Conservation (phyloP, 2,329 filamentous ascomycete genomes). For the Pseudocercospora cruenta region DNA sequence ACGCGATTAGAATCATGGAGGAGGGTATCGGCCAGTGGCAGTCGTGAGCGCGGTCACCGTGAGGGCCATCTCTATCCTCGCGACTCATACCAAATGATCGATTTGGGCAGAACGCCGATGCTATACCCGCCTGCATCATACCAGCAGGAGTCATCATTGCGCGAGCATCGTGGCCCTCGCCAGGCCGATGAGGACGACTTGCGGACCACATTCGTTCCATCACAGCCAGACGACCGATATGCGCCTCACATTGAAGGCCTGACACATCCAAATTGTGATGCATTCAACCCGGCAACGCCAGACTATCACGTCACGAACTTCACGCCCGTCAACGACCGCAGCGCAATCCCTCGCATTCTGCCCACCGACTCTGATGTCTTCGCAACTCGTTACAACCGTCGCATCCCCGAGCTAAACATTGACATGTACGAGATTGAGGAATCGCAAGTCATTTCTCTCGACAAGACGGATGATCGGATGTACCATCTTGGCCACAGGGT, state of each 20-base stretch:
- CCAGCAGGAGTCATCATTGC: slow-evolving; percentile 16
- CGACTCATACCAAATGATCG: slow-evolving; percentile 1
- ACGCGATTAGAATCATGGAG: not conserved
- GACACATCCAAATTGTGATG: not conserved
- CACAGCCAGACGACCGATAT: not conserved
- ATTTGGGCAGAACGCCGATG: slow-evolving; percentile 13
- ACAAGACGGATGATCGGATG: slow-evolving; percentile 22
- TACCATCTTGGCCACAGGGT: slow-evolving; percentile 26
- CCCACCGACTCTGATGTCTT: slow-evolving; percentile 18
- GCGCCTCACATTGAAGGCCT: no score
- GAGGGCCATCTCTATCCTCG: not conserved
- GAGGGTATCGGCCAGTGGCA: not conserved
- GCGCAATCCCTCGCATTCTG: not conserved
- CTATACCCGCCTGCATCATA: slow-evolving; percentile 6
- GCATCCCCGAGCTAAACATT: slow-evolving; percentile 14
- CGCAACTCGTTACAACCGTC: slow-evolving; percentile 7
- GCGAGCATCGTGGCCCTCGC: not conserved
- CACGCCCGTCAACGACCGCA: slow-evolving; percentile 11
- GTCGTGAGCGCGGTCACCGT: not conserved
- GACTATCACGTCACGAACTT: not conserved
- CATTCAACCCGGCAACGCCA: not conserved
- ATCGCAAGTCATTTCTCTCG: slow-evolving; percentile 9
- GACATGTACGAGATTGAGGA: slow-evolving; percentile 20
- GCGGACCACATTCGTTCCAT: not conserved
- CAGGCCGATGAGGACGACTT: not conserved